A percentile compares a stretch with the other conserved stretches of the same genome.
phyloP scores from a whole-genome alignment of 164 flowering plant species.

The Aristolochia californica region DNA sequence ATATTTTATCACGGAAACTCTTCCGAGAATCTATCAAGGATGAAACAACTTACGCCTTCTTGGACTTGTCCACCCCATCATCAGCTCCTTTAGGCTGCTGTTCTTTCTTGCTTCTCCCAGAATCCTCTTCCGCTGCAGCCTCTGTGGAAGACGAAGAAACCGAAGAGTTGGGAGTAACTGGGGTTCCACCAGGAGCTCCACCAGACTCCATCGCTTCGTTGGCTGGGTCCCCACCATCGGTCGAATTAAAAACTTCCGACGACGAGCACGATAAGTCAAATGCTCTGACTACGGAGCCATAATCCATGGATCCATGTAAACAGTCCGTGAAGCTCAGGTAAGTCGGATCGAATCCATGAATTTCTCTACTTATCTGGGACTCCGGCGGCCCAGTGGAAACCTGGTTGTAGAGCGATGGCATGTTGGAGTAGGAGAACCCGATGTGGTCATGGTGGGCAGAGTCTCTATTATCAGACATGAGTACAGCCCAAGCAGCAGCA shows the following conservation, averaged over 20 bases:
- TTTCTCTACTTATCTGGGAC: constrained; percentile 1
- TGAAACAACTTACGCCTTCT: constrained; percentile 36
- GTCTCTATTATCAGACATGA: constrained; percentile 29
- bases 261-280: constrained; percentile 39
- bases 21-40: background rate
- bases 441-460: constrained; percentile 18
- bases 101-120: constrained; percentile 26
- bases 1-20: background rate
- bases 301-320: constrained; percentile 28
- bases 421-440: background rate
- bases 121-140: constrained; percentile 37
- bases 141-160: constrained; percentile 51
- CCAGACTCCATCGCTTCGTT: constrained; percentile 6
- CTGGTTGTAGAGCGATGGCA: constrained; percentile 1
- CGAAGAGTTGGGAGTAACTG: constrained; percentile 44
- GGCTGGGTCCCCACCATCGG: constrained; percentile 12
- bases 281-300: constrained; percentile 22
- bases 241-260: constrained; percentile 27
- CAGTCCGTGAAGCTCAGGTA: constrained; percentile 38
- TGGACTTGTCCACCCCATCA: constrained; percentile 35
- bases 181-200: constrained; percentile 6
- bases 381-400: background rate
- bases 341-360: constrained; percentile 19
- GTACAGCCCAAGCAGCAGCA: background rate
- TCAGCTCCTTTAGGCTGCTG: constrained; percentile 17